Percentiles rank a stretch among this genome's conserved stretches.
phyloP scores from a whole-genome alignment of 768 basidiomycete species.

The Tylopilus rubrobrunneus region DNA sequence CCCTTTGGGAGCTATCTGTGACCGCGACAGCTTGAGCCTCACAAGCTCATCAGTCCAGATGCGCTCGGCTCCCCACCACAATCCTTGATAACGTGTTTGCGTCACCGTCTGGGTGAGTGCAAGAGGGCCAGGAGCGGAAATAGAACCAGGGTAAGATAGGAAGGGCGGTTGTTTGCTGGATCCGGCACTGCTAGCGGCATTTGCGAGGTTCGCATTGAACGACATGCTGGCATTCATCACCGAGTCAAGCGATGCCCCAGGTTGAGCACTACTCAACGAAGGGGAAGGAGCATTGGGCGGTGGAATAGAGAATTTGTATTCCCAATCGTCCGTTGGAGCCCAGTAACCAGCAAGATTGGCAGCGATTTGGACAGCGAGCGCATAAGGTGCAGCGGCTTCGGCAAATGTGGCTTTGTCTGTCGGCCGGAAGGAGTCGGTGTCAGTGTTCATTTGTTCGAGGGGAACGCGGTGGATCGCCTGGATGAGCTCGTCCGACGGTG shows the following conservation, averaged over 20 bases:
- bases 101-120: conserved; percentile 31
- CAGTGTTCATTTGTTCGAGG: conserved; percentile 40
- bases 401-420: conserved; percentile 34
- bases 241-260: conserved; percentile 34
- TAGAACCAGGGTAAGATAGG: not conserved
- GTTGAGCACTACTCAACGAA: conserved; percentile 6
- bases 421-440: conserved; percentile 53
- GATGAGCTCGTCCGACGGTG: conserved; percentile 51
- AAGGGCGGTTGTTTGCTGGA: conserved; percentile 3
- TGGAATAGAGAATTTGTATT: conserved; percentile 48
- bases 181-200: not conserved
- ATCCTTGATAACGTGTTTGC: conserved; percentile 67
- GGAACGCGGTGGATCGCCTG: conserved; percentile 44
- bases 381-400: conserved; percentile 59
- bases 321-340: conserved; percentile 73
- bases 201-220: conserved; percentile 36
- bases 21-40: conserved; percentile 66
- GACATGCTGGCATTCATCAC: conserved; percentile 45
- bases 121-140: conserved; percentile 16
- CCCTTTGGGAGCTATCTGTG: conserved; percentile 64
- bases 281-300: conserved; percentile 16
- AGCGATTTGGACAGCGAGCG: conserved; percentile 70
- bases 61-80: conserved; percentile 89
- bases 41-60: conserved; percentile 87
- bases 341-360: conserved; percentile 60